Evolutionary conservation across 2,329 filamentous ascomycete species (phyloP), one percentile per base, ranked within the genome.

Genomic region (Aspergillus eucalypticola): DNA sequence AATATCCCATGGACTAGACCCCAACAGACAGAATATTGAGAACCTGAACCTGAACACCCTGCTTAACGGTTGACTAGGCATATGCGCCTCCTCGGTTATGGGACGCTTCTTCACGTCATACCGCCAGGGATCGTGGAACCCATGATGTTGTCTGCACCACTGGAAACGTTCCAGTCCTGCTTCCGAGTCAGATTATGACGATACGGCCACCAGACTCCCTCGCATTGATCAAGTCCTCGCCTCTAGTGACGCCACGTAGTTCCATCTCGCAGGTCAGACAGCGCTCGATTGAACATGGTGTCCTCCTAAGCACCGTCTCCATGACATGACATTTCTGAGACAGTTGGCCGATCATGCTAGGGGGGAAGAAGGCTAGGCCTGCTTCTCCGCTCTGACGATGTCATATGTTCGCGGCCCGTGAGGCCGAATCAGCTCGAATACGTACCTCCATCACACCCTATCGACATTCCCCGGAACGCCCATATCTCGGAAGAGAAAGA

Each of bases 91-190:
- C 21, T 23, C 44, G 25, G 25, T 50, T 10, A 50, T 29, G 46
- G 46, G 46, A 29, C 46, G 46, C 46, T 50, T 29, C 46, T 50
- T 50, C 25, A 50, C 46, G 46, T 50, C 46, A 50, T 50, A 50
- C 23, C 25, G 25, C 46, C 46, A 50, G 46, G 46, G 46, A 50
- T 50, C 46, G 46, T 50, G 46, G 46, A 50, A 50, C 46, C 46
- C 25, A 50, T 50, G 46, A 50, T 50, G 46, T 10, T 27, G 15
- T 50, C 25, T 23, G 46, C 46, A 50, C 46, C 27, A 50, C 46
- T 17, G 27, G 29, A 17, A n/a, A 13, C 10, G 46, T 50, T 50
- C 25, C 25, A 50, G n/a, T 50, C 46, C 46, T 50, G 46, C 46
- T 17, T 23, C 8, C n/a, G 13, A 29, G 46, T 50, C 46, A 32